Percentiles rank a stretch among this genome's conserved stretches.
Evolutionary conservation across 148 eudicot species (phyloP).

Genomic region (Vaccinium darrowii): DNA sequence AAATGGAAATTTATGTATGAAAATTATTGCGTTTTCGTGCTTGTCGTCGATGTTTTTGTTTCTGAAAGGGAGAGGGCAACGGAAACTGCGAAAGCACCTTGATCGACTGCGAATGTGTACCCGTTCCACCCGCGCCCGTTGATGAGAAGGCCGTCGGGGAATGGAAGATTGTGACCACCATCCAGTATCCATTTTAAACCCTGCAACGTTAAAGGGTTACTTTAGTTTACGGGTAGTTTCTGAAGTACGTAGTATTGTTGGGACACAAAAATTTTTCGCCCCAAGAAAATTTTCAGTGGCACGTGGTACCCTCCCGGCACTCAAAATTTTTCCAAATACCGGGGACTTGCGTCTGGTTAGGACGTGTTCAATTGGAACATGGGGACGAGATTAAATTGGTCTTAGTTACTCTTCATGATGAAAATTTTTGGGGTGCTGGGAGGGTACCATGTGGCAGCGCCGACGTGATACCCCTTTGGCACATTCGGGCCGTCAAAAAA

Average conservation of each 20-base stretch:
- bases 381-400: no score
- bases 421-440: no score
- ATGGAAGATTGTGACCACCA: slow-evolving; percentile 61
- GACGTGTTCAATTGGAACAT: no score
- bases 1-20: not conserved
- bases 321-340: no score
- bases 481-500: no score
- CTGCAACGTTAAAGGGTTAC: slow-evolving; percentile 30
- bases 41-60: no score
- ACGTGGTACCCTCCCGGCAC: no score
- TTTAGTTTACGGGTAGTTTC: not conserved
- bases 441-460: no score
- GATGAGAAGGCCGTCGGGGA: slow-evolving; percentile 90
- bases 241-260: not conserved
- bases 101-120: slow-evolving; percentile 70
- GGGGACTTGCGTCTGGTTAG: no score
- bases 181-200: slow-evolving; percentile 51
- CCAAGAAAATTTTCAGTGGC: no score
- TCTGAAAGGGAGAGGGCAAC: not conserved
- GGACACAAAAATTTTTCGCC: not conserved
- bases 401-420: no score
- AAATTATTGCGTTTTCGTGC: not conserved
- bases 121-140: slow-evolving; percentile 99
- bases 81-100: slow-evolving; percentile 36
- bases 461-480: no score